Percentiles rank a stretch among this genome's conserved stretches.
phyloP scores from a whole-genome alignment of 2,329 filamentous ascomycete genomes.

The Colletotrichum scovillei region DNA sequence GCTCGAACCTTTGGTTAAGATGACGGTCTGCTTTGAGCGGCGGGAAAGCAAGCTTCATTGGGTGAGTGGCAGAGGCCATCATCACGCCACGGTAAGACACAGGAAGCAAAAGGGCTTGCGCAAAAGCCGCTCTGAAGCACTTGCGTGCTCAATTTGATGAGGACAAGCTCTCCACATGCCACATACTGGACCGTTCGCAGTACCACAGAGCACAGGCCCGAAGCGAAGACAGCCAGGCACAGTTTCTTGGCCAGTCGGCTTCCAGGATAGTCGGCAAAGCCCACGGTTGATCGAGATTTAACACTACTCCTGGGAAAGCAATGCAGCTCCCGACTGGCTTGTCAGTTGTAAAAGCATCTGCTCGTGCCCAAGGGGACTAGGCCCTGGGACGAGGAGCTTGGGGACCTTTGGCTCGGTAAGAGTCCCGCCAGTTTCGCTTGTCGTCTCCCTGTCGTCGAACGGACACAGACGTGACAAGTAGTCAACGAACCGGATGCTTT shows the following conservation, averaged over 20 bases:
- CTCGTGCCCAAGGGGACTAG: not conserved
- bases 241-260: not conserved
- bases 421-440: constrained; percentile 11
- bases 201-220: constrained; percentile 5
- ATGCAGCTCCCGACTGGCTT: not conserved
- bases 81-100: constrained; percentile 33
- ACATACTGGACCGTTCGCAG: constrained; percentile 9
- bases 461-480: not conserved
- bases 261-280: constrained; percentile 4
- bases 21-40: constrained; percentile 10
- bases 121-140: constrained; percentile 21
- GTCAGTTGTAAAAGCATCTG: not conserved
- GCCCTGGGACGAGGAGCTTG: constrained; percentile 3
- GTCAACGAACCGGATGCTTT: not conserved
- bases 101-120: constrained; percentile 6
- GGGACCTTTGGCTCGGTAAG: not conserved
- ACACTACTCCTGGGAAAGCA: not conserved
- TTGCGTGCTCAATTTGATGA: constrained; percentile 21
- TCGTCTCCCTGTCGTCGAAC: not conserved
- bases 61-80: constrained; percentile 9
- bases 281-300: constrained; percentile 13
- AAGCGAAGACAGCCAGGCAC: constrained; percentile 15
- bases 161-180: constrained; percentile 24
- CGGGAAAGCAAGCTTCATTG: constrained; percentile 3
- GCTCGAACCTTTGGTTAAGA: constrained; percentile 19